These are phyloP conservation scores for Blumeriella jaapii DNA, from an alignment of 2,329 filamentous ascomycete genomes.

Conservation along the genomic window DNA sequence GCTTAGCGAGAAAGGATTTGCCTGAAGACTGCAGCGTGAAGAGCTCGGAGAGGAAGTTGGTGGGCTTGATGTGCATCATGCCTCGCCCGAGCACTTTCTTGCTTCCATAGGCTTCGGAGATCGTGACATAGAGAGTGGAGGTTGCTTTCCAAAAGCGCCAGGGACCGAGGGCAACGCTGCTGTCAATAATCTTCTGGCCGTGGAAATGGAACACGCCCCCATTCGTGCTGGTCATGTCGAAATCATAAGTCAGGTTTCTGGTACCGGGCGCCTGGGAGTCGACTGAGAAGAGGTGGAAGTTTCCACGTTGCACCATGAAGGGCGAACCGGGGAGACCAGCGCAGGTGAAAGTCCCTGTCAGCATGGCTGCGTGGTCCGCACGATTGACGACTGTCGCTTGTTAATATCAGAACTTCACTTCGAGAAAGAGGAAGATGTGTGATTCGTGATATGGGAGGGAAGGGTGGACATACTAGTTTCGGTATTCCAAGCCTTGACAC, in stretches of 20 bases:
- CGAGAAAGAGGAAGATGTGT: too few species aligned
- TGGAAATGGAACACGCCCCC: constrained; percentile 44
- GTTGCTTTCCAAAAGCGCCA: constrained; percentile 49
- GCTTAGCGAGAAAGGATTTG: constrained; percentile 33
- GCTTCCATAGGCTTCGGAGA: constrained; percentile 30
- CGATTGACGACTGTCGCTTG: constrained; percentile 31
- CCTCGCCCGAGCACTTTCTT: constrained; percentile 42
- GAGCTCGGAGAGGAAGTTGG: constrained; percentile 44
- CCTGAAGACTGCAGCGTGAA: constrained; percentile 42
- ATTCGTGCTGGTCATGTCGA: constrained; percentile 44
- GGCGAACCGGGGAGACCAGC: constrained; percentile 42
- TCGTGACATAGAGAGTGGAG: constrained; percentile 49
- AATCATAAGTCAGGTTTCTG: constrained; percentile 48
- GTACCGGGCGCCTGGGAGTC: constrained; percentile 44
- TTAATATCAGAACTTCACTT: constrained; percentile 1
- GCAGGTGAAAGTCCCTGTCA: constrained; percentile 50
- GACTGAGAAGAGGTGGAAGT: constrained; percentile 44
- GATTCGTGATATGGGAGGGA: not conserved
- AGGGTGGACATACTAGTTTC: constrained; percentile 28
- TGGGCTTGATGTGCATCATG: constrained; percentile 42
- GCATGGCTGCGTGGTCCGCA: constrained; percentile 38
- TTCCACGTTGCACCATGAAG: constrained; percentile 47
- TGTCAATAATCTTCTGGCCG: constrained; percentile 51
- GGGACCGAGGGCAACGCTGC: constrained; percentile 44
- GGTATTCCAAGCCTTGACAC: constrained; percentile 43